Percentiles rank a stretch among this genome's conserved stretches.
Evolutionary conservation across 1,284 basidiomycete genomes (phyloP).

Genomic region (Melanopsichium pennsylvanicum): DNA sequence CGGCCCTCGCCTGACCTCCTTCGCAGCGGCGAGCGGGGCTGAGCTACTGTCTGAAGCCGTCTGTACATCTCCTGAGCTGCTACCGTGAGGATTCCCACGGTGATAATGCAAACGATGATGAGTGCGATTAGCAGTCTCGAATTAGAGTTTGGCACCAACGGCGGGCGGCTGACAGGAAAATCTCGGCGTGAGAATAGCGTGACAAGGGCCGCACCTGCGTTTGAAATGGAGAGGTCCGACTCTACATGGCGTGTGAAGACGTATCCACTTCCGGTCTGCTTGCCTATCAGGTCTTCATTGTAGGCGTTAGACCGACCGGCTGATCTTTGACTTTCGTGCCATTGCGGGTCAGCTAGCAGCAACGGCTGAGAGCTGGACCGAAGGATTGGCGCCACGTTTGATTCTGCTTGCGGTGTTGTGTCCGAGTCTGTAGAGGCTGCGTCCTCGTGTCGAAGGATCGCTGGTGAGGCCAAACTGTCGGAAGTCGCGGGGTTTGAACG

Average conservation of each 20-base stretch:
- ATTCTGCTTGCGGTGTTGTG: neutral
- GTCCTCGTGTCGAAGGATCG: slow-evolving; percentile 1
- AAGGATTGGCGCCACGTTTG: neutral
- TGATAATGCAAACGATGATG: slow-evolving; percentile 40
- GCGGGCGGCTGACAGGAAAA: slow-evolving; percentile 31
- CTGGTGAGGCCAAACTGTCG: neutral
- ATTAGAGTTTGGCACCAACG: slow-evolving; percentile 42
- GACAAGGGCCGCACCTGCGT: slow-evolving; percentile 22
- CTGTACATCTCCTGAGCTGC: slow-evolving; percentile 29
- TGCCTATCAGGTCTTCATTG: slow-evolving; percentile 29
- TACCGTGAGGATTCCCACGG: slow-evolving; percentile 33
- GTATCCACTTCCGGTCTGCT: slow-evolving; percentile 41
- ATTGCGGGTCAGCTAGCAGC: neutral
- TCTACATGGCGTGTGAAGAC: slow-evolving; percentile 25
- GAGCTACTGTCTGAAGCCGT: slow-evolving; percentile 3
- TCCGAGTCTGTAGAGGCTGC: neutral
- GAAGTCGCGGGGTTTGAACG: neutral
- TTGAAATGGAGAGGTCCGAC: slow-evolving; percentile 13
- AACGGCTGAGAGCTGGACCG: neutral
- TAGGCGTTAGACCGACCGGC: neutral
- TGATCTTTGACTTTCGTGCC: neutral
- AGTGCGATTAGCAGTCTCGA: slow-evolving; percentile 40
- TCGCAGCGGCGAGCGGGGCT: slow-evolving; percentile 32
- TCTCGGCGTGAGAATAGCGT: slow-evolving; percentile 33
- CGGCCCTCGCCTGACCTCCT: slow-evolving; percentile 30